These are phyloP conservation scores for Penicillium odoratum DNA, from an alignment of 495 filamentous ascomycete genomes.

Conservation along the genomic window DNA sequence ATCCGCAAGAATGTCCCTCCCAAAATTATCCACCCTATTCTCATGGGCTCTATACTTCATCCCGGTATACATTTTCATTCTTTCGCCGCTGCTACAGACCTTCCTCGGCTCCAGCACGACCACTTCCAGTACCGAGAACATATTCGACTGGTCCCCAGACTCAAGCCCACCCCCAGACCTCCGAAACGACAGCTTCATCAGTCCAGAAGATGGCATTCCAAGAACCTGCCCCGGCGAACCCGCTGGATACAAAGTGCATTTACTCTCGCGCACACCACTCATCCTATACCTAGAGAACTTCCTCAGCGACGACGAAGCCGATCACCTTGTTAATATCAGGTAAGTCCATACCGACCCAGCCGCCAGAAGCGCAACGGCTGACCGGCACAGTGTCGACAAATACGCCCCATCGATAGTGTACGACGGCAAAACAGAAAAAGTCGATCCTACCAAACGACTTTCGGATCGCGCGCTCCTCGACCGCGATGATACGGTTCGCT, in stretches of 20 bases:
- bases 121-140: constrained; percentile 12
- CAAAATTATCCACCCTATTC: constrained; percentile 33
- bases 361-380: not conserved
- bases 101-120: constrained; percentile 10
- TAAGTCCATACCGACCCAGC: constrained; percentile 17
- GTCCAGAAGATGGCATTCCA: constrained; percentile 31
- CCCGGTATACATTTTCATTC: constrained; percentile 41
- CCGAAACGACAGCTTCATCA: constrained; percentile 35
- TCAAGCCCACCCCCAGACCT: constrained; percentile 26
- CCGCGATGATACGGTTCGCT: constrained; percentile 61
- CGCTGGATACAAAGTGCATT: constrained; percentile 37
- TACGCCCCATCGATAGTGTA: constrained; percentile 57
- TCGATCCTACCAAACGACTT: constrained; percentile 51
- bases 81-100: constrained; percentile 24
- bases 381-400: constrained; percentile 39
- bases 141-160: constrained; percentile 23
- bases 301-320: constrained; percentile 46
- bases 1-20: constrained; percentile 22
- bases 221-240: constrained; percentile 28
- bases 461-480: constrained; percentile 60
- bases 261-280: constrained; percentile 52
- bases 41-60: constrained; percentile 42
- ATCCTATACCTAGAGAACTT: constrained; percentile 60
- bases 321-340: constrained; percentile 53
- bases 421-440: constrained; percentile 42